These are phyloP conservation scores for Haplosporangium sp. DNA, from an alignment of 371 early-diverging fungal genomes.

Conservation along the genomic window DNA sequence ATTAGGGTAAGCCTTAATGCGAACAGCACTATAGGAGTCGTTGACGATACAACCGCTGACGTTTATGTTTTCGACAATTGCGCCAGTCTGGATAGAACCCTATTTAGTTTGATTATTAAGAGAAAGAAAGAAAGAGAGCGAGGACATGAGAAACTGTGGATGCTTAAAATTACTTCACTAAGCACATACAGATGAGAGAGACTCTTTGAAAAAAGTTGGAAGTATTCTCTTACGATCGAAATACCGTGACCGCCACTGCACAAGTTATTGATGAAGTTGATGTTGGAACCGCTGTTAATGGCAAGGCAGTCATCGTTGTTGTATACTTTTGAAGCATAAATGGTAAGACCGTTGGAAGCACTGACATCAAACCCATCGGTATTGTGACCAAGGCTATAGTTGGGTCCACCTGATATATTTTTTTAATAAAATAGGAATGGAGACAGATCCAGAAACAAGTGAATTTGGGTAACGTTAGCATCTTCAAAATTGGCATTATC, in stretches of 20 bases:
- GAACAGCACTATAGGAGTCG: conserved; percentile 46
- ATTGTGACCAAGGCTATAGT: conserved; percentile 44
- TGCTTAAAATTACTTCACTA: too few species aligned
- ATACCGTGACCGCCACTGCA: conserved; percentile 57
- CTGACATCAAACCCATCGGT: conserved; percentile 54
- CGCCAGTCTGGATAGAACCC: conserved; percentile 44
- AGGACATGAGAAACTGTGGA: neutral
- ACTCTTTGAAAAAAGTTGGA: neutral
- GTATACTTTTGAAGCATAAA: conserved; percentile 39
- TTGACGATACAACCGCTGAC: conserved; percentile 32
- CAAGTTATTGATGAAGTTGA: conserved; percentile 28
- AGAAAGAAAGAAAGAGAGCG: neutral
- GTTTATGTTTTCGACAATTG: conserved; percentile 36
- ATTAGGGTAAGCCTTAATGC: conserved; percentile 54
- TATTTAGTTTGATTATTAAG: conserved; percentile 14
- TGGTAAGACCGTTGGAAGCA: conserved; percentile 22
- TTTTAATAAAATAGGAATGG: too few species aligned
- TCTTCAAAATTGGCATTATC: too few species aligned
- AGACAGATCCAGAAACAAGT: too few species aligned
- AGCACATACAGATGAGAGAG: neutral
- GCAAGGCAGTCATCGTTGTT: conserved; percentile 59
- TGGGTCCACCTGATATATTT: conserved; percentile 29
- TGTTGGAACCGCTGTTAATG: conserved; percentile 50
- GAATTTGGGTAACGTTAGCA: too few species aligned
- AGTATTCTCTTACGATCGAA: conserved; percentile 35